A percentile compares a stretch with the other conserved stretches of the same genome.
phyloP scores from a whole-genome alignment of 169 alveolate genomes.

The Eimeria tenella region DNA sequence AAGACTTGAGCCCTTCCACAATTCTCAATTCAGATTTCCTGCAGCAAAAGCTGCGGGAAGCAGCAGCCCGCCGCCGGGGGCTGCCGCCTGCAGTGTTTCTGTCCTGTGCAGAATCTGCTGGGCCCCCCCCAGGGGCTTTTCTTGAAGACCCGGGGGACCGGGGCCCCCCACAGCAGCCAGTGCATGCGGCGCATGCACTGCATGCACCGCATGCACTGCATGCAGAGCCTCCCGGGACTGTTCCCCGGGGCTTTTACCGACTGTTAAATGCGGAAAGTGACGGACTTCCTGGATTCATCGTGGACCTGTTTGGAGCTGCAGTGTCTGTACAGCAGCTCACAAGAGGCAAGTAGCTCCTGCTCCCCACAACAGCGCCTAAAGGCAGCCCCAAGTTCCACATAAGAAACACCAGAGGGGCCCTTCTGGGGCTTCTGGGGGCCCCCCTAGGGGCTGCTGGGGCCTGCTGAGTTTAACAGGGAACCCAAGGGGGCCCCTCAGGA shows the following conservation, averaged over 20 bases:
- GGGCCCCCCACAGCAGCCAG: background rate
- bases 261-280: constrained; percentile 83
- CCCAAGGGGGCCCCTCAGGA: background rate
- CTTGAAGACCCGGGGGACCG: background rate
- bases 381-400: background rate
- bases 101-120: background rate
- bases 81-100: constrained; percentile 27
- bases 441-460: too few relatives aligned
- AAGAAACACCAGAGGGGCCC: background rate
- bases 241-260: constrained; percentile 73
- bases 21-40: background rate
- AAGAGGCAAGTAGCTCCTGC: constrained; percentile 38
- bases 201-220: background rate
- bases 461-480: too few relatives aligned
- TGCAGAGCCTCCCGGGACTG: background rate
- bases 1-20: background rate
- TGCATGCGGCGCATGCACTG: background rate
- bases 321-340: constrained; percentile 67
- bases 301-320: constrained; percentile 79
- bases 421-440: too few relatives aligned
- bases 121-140: background rate
- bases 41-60: background rate
- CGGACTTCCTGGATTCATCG: constrained; percentile 81
- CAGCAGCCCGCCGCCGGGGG: constrained; percentile 25
- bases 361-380: background rate